A percentile compares a stretch with the other conserved stretches of the same genome.
Conservation (phyloP, 345 rosid species). For the Gossypium longicalyx region DNA sequence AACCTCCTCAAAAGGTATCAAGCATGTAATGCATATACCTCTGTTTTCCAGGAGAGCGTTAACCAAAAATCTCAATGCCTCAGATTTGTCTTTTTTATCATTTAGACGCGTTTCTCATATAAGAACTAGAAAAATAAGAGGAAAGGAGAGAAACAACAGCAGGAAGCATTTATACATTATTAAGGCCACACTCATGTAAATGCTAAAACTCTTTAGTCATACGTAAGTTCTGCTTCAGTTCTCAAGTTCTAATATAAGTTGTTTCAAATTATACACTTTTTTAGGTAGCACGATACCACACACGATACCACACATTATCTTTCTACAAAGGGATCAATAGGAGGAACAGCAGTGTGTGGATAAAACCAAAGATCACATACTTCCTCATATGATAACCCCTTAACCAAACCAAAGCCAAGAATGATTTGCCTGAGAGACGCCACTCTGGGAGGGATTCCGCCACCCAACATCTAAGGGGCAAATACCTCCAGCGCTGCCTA, state of each 20-base stretch:
- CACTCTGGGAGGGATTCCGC: constrained; percentile 7
- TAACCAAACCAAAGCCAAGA: constrained; percentile 53
- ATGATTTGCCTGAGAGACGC: constrained; percentile 56
- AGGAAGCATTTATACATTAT: constrained; percentile 2
- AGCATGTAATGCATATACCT: too few relatives aligned
- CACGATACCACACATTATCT: not conserved
- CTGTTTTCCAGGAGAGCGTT: too few relatives aligned
- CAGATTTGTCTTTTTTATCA: too few relatives aligned
- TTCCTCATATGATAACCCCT: constrained; percentile 1
- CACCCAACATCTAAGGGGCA: constrained; percentile 5
- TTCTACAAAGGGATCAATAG: constrained; percentile 3
- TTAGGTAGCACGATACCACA: too few relatives aligned
- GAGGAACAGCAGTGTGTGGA: not conserved
- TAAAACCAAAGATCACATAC: not conserved
- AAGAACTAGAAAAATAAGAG: too few relatives aligned
- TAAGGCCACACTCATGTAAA: not conserved
- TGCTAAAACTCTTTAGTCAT: not conserved
- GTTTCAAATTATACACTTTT: not conserved
- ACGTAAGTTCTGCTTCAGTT: not conserved
- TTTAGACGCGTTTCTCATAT: too few relatives aligned
- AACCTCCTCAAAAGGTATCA: too few relatives aligned
- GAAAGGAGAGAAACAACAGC: not conserved
- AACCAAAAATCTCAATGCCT: too few relatives aligned
- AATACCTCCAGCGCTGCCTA: constrained; percentile 23
- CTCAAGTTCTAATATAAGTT: not conserved